Evolutionary conservation across 2,329 filamentous ascomycete genomes (phyloP), one percentile per base, ranked within the genome.

Genomic region (Phialemoniopsis sp.): DNA sequence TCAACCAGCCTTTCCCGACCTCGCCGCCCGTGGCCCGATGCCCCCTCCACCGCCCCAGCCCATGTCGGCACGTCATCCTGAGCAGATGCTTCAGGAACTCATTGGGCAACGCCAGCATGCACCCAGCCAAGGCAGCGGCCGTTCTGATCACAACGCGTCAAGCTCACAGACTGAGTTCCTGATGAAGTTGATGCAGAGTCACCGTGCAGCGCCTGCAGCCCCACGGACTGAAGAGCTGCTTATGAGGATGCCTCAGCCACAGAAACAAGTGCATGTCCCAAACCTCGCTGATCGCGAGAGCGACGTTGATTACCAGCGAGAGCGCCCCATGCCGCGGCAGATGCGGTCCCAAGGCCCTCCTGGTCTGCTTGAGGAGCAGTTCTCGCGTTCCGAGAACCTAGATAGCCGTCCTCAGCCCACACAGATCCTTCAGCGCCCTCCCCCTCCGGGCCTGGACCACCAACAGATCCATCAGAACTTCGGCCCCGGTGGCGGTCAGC

Each of bases 131-230:
- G 61, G 65, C 29, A 69, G 66, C 13, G 58, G 57, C 7, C 66
- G 73, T 28, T 58, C 63, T 29, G 72, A 77, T 37, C 66, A 67
- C 43, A 62, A 48, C 48, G 47, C 45, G 35, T 72, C 67, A 55
- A 82, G 76, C 56, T 78, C 72, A 50, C 87, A 91, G 51, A 79
- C 85, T n/a, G 86, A 94, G 47, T 90, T 93, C 57, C 67, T 95
- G 36, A 87, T 95, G 62, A 86, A 82, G 45, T 72, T 95, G 21
- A 93, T 95, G 87, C 79, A 84, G 49, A 60, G 63, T 45, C 56
- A 60, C 16, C 70, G 73, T 42, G 64, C 64, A 29, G 66, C 62
- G 4, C 66, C 72, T 1, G 74, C 80, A 19, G 58, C 64, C 6
- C 71, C 72, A 30, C 63, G 70, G 44, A 65, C 67, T 28, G 78